A percentile compares a stretch with the other conserved stretches of the same genome.
Conservation (phyloP, 2,329 filamentous ascomycete genomes). For the Plenodomus tracheiphilus region DNA sequence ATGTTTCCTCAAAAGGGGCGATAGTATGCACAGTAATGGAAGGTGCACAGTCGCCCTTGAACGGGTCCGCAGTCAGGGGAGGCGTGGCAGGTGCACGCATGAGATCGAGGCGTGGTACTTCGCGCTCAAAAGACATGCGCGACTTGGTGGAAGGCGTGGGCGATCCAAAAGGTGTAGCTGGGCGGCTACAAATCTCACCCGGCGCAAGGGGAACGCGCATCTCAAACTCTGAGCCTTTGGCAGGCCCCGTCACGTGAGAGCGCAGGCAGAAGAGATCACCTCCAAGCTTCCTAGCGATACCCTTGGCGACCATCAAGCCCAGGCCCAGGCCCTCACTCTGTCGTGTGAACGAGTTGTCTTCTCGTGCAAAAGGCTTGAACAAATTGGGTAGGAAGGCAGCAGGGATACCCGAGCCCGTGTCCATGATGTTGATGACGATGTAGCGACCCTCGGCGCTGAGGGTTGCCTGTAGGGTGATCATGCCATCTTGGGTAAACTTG, state of each 20-base stretch:
- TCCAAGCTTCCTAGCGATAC: slow-evolving; percentile 68
- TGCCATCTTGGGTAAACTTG: slow-evolving; percentile 70
- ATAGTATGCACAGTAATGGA: slow-evolving; percentile 13
- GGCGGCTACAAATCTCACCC: slow-evolving; percentile 54
- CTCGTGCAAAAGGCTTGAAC: slow-evolving; percentile 71
- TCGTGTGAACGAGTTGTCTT: slow-evolving; percentile 69
- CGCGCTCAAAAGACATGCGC: slow-evolving; percentile 35
- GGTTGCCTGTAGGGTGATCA: slow-evolving; percentile 59
- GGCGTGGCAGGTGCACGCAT: slow-evolving; percentile 32
- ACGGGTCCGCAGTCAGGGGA: slow-evolving; percentile 28
- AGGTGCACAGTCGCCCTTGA: slow-evolving; percentile 21
- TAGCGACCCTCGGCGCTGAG: slow-evolving; percentile 57
- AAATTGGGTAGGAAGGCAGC: slow-evolving; percentile 66
- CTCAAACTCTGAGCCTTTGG: slow-evolving; percentile 69
- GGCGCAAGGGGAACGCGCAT: slow-evolving; percentile 65
- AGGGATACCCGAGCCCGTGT: slow-evolving; percentile 71
- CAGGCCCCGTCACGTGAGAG: slow-evolving; percentile 63
- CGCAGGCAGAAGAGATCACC: slow-evolving; percentile 68
- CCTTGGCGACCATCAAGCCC: slow-evolving; percentile 72
- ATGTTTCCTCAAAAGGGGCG: slow-evolving; percentile 10
- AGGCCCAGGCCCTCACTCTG: slow-evolving; percentile 70
- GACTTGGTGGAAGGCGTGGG: slow-evolving; percentile 44
- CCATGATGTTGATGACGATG: slow-evolving; percentile 64
- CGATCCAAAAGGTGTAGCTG: slow-evolving; percentile 54
- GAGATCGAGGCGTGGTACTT: slow-evolving; percentile 21